Evolutionary conservation across 169 alveolate genomes (phyloP).

Genomic region (Plasmodium relictum): DNA sequence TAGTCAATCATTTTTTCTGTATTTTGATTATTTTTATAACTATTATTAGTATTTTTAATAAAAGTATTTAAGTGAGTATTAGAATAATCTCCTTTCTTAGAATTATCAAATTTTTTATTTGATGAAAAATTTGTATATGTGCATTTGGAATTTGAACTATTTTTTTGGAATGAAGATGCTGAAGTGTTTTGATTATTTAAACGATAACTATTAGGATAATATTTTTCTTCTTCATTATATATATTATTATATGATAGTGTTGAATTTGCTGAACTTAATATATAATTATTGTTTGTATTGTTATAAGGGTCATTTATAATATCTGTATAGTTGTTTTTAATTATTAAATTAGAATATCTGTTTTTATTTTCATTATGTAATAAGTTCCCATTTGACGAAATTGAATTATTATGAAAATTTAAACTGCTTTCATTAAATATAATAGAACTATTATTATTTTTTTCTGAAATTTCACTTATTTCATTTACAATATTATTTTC

Average conservation of each 20-base stretch:
- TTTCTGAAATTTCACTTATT: conserved; percentile 9
- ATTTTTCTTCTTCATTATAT: conserved; percentile 29
- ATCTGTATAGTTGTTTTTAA: conserved; percentile 11
- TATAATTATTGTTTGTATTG: conserved; percentile 5
- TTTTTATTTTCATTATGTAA: conserved; percentile 1
- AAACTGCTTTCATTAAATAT: conserved; percentile 3
- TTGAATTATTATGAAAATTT: conserved; percentile 2
- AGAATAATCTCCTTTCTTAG: conserved; percentile 7
- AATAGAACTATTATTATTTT: not conserved
- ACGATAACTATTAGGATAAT: conserved; percentile 25
- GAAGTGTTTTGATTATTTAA: conserved; percentile 22
- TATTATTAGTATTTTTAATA: conserved; percentile 10
- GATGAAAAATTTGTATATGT: conserved; percentile 12
- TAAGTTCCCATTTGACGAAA: not conserved
- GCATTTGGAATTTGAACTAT: conserved; percentile 11
- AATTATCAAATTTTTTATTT: conserved; percentile 15
- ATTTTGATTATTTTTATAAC: conserved; percentile 10
- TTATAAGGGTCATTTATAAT: conserved; percentile 11
- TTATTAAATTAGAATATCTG: not conserved
- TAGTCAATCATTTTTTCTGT: conserved; percentile 22
- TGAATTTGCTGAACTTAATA: conserved; percentile 14
- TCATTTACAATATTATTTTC: conserved; percentile 8
- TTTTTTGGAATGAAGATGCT: conserved; percentile 7
- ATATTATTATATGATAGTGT: not conserved
- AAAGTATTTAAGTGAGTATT: not conserved